Evolutionary conservation across 805 yeast genomes (phyloP).

Genomic region (Tetrapisispora pingtungensis): DNA sequence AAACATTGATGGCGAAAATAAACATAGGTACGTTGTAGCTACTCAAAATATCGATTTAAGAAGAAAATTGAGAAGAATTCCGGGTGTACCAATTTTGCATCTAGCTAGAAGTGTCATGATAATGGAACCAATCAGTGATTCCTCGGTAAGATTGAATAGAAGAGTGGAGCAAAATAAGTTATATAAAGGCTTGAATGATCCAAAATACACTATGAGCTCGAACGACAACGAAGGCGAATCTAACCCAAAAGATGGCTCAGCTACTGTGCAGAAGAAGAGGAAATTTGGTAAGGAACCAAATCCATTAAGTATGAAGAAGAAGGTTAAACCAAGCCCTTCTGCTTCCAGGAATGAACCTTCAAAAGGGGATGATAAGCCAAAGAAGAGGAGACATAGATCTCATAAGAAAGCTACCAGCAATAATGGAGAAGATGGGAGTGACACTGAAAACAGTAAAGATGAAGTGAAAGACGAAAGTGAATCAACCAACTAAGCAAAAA

Average conservation of each 20-base stretch:
- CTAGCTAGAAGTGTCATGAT: slow-evolving; percentile 89
- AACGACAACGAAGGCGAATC: too few relatives aligned
- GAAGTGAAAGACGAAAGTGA: neutral
- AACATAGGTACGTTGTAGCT: slow-evolving; percentile 85
- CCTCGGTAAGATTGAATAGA: slow-evolving; percentile 43
- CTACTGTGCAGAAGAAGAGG: slow-evolving; percentile 33
- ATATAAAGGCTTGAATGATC: slow-evolving; percentile 67
- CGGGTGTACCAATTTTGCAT: slow-evolving; percentile 85
- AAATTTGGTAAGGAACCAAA: slow-evolving; percentile 75
- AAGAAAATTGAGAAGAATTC: slow-evolving; percentile 55
- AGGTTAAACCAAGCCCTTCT: slow-evolving; percentile 11
- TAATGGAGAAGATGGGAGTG: neutral
- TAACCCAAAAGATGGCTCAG: slow-evolving; percentile 28
- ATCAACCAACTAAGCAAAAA: neutral
- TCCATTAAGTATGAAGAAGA: slow-evolving; percentile 82
- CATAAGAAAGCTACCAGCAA: neutral
- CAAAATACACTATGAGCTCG: slow-evolving; percentile 35
- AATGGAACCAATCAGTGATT: slow-evolving; percentile 83
- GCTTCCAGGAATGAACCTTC: neutral
- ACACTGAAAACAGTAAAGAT: neutral
- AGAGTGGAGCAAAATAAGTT: slow-evolving; percentile 57
- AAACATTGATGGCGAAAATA: slow-evolving; percentile 63
- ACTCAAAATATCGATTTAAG: slow-evolving; percentile 69
- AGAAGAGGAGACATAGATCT: slow-evolving; percentile 3
- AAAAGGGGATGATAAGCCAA: neutral